Evolutionary conservation across 495 filamentous ascomycete species (phyloP).

Genomic region (Neurospora discreta): DNA sequence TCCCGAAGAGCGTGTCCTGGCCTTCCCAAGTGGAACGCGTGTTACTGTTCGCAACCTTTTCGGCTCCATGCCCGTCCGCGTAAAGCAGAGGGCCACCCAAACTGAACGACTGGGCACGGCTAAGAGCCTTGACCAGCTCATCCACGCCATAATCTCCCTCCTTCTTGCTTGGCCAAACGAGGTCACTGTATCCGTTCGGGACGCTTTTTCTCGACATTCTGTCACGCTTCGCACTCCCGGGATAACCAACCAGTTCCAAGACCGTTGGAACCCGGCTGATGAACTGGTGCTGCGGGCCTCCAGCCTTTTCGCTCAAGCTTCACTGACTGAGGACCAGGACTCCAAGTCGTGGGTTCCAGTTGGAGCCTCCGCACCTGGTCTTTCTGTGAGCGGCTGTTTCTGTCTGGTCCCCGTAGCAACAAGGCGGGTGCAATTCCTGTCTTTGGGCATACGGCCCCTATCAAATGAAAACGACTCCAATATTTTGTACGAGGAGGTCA

Average conservation of each 20-base stretch:
- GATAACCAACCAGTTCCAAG: background rate
- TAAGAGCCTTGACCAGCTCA: slow-evolving; percentile 58
- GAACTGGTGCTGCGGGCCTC: slow-evolving; percentile 5
- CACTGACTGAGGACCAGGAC: slow-evolving; percentile 41
- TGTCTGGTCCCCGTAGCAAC: slow-evolving; percentile 58
- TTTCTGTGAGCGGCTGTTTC: slow-evolving; percentile 57
- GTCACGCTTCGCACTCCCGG: slow-evolving; percentile 8
- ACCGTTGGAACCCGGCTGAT: background rate
- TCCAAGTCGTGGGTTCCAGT: slow-evolving; percentile 53
- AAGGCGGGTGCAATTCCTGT: slow-evolving; percentile 68
- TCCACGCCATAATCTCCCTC: slow-evolving; percentile 46
- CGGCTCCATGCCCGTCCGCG: slow-evolving; percentile 92
- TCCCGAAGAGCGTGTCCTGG: slow-evolving; percentile 43
- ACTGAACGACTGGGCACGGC: slow-evolving; percentile 38
- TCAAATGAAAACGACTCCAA: slow-evolving; percentile 44
- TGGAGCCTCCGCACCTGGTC: slow-evolving; percentile 45
- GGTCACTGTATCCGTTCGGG: slow-evolving; percentile 34
- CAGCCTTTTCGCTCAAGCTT: slow-evolving; percentile 52
- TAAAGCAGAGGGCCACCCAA: slow-evolving; percentile 63
- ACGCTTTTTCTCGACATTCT: slow-evolving; percentile 13
- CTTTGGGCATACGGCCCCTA: slow-evolving; percentile 55
- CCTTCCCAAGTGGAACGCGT: slow-evolving; percentile 59
- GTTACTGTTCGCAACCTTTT: slow-evolving; percentile 80
- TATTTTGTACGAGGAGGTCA: slow-evolving; percentile 67
- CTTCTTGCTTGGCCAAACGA: slow-evolving; percentile 51